phyloP scores from a whole-genome alignment of 371 early-diverging fungal genomes.

The Rozella allomycis region DNA sequence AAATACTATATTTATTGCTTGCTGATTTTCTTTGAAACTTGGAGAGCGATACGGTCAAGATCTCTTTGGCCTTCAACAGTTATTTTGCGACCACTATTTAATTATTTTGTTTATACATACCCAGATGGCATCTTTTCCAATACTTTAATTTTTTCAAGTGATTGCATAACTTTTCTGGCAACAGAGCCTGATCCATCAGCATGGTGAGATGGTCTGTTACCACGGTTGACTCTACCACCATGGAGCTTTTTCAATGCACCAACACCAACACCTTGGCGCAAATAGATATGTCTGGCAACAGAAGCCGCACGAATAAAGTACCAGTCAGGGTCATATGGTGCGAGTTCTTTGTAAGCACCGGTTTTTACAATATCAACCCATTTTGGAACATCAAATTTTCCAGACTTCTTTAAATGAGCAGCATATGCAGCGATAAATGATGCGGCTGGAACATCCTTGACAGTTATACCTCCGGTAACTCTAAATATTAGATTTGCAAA shows the following conservation, averaged over 20 bases:
- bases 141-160: constrained; percentile 90
- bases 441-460: constrained; percentile 89
- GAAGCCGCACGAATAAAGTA: constrained; percentile 92
- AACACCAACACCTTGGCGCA: constrained; percentile 77
- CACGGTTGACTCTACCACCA: constrained; percentile 81
- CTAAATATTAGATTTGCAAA: not conserved
- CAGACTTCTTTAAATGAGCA: constrained; percentile 90
- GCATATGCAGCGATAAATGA: constrained; percentile 91
- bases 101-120: constrained; percentile 16
- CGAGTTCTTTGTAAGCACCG: constrained; percentile 80
- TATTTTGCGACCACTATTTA: constrained; percentile 44
- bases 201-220: constrained; percentile 79
- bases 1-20: no score
- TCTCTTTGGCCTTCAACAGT: constrained; percentile 61
- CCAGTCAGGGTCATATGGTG: constrained; percentile 95
- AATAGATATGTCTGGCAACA: constrained; percentile 93
- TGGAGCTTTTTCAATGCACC: constrained; percentile 80
- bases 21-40: no score
- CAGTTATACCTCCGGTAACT: constrained; percentile 66
- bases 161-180: constrained; percentile 83
- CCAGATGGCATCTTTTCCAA: constrained; percentile 72
- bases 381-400: constrained; percentile 91
- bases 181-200: constrained; percentile 68
- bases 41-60: constrained; percentile 50
- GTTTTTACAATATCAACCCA: constrained; percentile 97